Evolutionary conservation across 306 rosid genomes (phyloP), one percentile per base, ranked within the genome.

Genomic region (Cicer judaicum): DNA sequence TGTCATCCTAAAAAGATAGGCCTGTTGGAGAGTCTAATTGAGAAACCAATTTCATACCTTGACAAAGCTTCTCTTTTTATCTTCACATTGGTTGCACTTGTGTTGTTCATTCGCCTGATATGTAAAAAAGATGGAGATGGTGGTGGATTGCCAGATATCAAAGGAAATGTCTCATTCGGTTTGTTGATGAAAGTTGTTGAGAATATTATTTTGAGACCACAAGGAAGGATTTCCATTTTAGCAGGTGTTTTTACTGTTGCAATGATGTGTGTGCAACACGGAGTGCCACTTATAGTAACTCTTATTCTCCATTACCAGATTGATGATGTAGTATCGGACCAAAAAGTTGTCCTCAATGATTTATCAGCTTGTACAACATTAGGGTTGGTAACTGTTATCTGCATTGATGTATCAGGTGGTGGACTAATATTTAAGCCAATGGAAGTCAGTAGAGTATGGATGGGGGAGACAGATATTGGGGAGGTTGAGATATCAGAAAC

Each of bases 311-410:
- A 9, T 12, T 75, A 52, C 65, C 83, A 85, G 86, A 80, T 34
- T n/a, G 52, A 80, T 53, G 81, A 82, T 74, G 74, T 72, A 21
- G 65, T 42, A 19, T 0, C 39, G 46, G 9, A 55, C 52, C 46
- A 43, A 60, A 48, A 6, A 39, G 88, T 48, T 6, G 65, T 74
- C 16, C 50, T 79, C 38, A 79, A 2, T 15, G 86, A 88, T 77
- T 64, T 84, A 55, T 84, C 90, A 39, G 84, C 89, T 62, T 85
- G 88, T 83, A 84, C 85, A n/a, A 87, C 88, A 70, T 66, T 92
- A 82, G 94, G 96, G 11, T 79, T 83, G 55, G 81, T 87, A 41
- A 86, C 88, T 6, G 87, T 75, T n/a, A 74, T 90, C 53, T 80
- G 85, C 70, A 42, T 88, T 3, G 92, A 90, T 59, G 78, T 53